A percentile compares a stretch with the other conserved stretches of the same genome.
Evolutionary conservation across 352 stramenopile genomes (phyloP).

Genomic region (Plasmopara muralis): DNA sequence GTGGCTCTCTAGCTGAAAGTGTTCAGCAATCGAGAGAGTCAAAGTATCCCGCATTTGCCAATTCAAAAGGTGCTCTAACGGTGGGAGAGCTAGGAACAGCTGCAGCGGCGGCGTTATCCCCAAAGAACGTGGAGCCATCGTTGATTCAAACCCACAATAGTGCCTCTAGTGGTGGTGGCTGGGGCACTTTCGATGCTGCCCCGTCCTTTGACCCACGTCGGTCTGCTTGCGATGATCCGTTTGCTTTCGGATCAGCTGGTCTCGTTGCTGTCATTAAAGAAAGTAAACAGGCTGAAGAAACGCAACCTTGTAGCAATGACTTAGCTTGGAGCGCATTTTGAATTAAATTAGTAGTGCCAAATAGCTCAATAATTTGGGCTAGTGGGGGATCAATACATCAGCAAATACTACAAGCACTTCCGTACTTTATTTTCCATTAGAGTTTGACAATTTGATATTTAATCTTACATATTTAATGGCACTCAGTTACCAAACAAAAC

Average conservation of each 20-base stretch:
- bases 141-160: constrained; percentile 17
- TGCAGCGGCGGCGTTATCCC: constrained; percentile 11
- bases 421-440: no score
- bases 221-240: constrained; percentile 14
- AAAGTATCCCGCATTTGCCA: constrained; percentile 22
- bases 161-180: constrained; percentile 10
- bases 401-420: no score
- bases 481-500: constrained; percentile 28
- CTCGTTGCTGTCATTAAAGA: background rate
- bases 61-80: constrained; percentile 28
- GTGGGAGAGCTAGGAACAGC: constrained; percentile 19
- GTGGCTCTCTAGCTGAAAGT: constrained; percentile 8
- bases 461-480: no score
- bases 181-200: constrained; percentile 17
- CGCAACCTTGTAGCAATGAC: no score
- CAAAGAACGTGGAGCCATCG: constrained; percentile 14
- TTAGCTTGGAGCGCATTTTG: no score
- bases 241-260: constrained; percentile 11
- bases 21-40: constrained; percentile 16
- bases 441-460: no score
- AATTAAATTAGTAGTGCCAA: no score
- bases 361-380: no score
- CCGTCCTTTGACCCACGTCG: constrained; percentile 10
- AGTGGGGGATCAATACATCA: no score
- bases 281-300: no score